These are phyloP conservation scores for Malus asiatica DNA, from an alignment of 306 rosid species.

Conservation along the genomic window DNA sequence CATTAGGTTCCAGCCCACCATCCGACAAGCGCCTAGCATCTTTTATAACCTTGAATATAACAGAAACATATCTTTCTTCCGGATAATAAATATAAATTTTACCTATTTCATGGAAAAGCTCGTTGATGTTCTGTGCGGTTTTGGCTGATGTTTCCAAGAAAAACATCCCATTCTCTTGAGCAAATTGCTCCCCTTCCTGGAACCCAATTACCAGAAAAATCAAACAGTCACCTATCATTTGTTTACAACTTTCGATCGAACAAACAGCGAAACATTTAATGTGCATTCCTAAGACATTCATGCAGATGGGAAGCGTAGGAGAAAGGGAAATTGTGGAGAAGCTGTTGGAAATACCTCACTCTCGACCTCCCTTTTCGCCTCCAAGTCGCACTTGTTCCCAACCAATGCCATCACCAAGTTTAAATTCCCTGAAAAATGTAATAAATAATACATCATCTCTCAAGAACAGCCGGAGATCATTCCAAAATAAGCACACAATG, in stretches of 20 bases:
- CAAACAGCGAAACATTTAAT: neutral
- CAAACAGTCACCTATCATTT: neutral
- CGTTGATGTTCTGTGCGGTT: slow-evolving; percentile 67
- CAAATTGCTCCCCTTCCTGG: slow-evolving; percentile 73
- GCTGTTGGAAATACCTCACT: slow-evolving; percentile 43
- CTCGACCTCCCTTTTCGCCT: slow-evolving; percentile 53
- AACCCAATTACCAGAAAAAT: neutral
- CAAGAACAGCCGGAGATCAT: neutral
- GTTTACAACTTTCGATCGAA: neutral
- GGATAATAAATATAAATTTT: neutral
- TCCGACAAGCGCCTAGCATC: too few relatives aligned
- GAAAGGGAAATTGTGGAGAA: neutral
- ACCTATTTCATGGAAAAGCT: slow-evolving; percentile 84
- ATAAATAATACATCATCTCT: neutral
- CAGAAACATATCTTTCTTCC: neutral
- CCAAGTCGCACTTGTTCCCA: slow-evolving; percentile 74
- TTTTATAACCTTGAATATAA: neutral
- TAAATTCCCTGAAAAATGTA: slow-evolving; percentile 39
- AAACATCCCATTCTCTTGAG: slow-evolving; percentile 79
- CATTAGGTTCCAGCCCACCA: too few relatives aligned
- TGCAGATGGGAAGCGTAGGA: neutral
- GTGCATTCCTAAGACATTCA: neutral
- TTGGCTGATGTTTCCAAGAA: slow-evolving; percentile 83
- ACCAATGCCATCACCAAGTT: slow-evolving; percentile 72
- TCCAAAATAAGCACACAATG: neutral